Conservation (phyloP, 1,284 basidiomycete species). For the Rhodofomes roseus region DNA sequence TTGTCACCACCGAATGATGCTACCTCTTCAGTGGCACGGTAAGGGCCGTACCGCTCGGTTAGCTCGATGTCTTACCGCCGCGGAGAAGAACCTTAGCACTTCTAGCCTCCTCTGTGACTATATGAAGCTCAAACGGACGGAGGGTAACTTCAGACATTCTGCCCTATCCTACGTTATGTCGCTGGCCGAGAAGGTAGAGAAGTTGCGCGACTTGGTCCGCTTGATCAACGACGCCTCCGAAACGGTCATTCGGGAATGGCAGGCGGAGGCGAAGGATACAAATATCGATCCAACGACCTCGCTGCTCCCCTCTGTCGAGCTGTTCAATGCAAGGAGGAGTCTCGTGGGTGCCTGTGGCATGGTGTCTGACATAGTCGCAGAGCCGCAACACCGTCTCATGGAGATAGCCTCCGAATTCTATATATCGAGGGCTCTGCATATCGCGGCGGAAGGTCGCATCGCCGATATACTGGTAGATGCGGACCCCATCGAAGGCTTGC, state of each 20-base stretch:
- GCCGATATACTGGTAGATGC: slow-evolving; percentile 13
- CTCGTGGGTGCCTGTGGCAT: slow-evolving; percentile 12
- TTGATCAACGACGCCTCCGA: slow-evolving; percentile 7
- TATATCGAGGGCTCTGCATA: slow-evolving; percentile 14
- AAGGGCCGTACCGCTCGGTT: background rate
- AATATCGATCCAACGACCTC: background rate
- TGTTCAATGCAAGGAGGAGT: slow-evolving; percentile 12
- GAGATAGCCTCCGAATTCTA: slow-evolving; percentile 11
- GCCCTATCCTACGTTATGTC: background rate
- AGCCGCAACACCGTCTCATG: slow-evolving; percentile 14
- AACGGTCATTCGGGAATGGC: slow-evolving; percentile 8
- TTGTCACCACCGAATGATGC: too few species aligned
- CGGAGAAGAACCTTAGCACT: background rate
- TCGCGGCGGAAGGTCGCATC: slow-evolving; percentile 13
- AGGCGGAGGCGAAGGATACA: background rate
- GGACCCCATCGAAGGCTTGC: slow-evolving; percentile 8
- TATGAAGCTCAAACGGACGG: background rate
- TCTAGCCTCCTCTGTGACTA: background rate
- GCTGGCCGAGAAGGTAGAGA: background rate
- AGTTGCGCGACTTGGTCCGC: slow-evolving; percentile 2
- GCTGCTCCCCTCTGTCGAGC: slow-evolving; percentile 6
- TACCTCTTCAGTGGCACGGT: too few species aligned
- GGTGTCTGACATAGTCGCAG: slow-evolving; percentile 10
- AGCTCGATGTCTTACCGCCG: background rate
- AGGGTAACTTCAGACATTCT: background rate